Percentiles rank a stretch among this genome's conserved stretches.
Conservation (phyloP, 345 rosid species). For the Boechera stricta region DNA sequence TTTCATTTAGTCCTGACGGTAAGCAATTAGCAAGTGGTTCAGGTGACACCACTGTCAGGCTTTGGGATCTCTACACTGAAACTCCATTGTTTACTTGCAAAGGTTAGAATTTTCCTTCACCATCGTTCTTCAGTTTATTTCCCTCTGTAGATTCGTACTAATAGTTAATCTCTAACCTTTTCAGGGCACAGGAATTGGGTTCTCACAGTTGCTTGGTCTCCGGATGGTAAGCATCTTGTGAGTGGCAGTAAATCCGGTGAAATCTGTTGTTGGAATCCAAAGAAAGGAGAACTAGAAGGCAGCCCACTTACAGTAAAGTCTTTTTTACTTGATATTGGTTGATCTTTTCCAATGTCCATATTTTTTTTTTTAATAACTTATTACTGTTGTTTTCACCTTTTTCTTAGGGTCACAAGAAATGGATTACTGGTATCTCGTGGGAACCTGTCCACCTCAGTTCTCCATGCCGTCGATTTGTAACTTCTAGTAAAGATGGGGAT, state of each 20-base stretch:
- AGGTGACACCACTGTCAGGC: conserved; percentile 92
- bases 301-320: conserved; percentile 63
- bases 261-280: conserved; percentile 82
- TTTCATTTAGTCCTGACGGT: conserved; percentile 95
- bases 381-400: conserved; percentile 14
- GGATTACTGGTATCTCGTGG: conserved; percentile 99
- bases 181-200: conserved; percentile 99
- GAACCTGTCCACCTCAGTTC: conserved; percentile 91
- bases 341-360: background rate
- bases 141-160: background rate
- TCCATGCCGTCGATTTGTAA: conserved; percentile 95
- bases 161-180: conserved; percentile 13
- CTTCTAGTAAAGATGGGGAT: conserved; percentile 98
- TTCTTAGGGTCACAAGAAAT: conserved; percentile 92
- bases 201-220: conserved; percentile 93
- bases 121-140: background rate
- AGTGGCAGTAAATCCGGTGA: conserved; percentile 95
- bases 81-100: conserved; percentile 91
- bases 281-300: conserved; percentile 79
- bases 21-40: conserved; percentile 94
- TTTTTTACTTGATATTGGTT: background rate
- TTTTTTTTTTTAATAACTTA: conserved; percentile 22
- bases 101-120: conserved; percentile 52
- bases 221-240: conserved; percentile 88
- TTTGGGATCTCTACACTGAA: conserved; percentile 95